These are phyloP conservation scores for Maudiozyma humilis DNA, from an alignment of 1,139 yeast genomes.

Conservation along the genomic window DNA sequence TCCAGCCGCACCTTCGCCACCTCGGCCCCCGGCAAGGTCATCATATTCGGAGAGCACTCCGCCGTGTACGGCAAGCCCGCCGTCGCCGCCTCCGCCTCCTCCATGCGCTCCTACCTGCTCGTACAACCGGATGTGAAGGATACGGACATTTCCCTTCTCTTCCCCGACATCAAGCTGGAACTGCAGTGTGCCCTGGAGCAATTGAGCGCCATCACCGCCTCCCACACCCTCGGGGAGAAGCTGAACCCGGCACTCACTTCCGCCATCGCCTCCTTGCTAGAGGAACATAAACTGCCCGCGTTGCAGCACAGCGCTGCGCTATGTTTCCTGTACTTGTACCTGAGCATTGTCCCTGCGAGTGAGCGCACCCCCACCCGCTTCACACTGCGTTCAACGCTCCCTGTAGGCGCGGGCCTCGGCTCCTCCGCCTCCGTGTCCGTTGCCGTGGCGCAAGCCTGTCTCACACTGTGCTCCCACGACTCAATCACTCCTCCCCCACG, in stretches of 20 bases:
- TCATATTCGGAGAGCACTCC: conserved; percentile 93
- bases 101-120: conserved; percentile 58
- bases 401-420: conserved; percentile 96
- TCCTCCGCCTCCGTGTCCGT: conserved; percentile 90
- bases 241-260: background rate
- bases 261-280: background rate
- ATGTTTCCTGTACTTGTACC: conserved; percentile 73
- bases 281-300: conserved; percentile 20
- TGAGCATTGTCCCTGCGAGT: conserved; percentile 29
- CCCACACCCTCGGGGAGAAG: background rate
- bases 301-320: conserved; percentile 76
- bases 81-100: conserved; percentile 29
- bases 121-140: conserved; percentile 38
- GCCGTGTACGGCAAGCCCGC: conserved; percentile 77
- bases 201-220: conserved; percentile 10
- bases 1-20: conserved; percentile 36
- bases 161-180: conserved; percentile 70
- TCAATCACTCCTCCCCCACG: conserved; percentile 29
- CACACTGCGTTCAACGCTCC: conserved; percentile 71
- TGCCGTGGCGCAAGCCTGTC: conserved; percentile 69
- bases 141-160: conserved; percentile 41
- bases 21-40: conserved; percentile 95
- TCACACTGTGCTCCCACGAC: conserved; percentile 43
- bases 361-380: conserved; percentile 43
- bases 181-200: conserved; percentile 44